Base-by-base conservation (phyloP, 169 alveolate species). In the Plasmodium billcollinsi region DNA sequence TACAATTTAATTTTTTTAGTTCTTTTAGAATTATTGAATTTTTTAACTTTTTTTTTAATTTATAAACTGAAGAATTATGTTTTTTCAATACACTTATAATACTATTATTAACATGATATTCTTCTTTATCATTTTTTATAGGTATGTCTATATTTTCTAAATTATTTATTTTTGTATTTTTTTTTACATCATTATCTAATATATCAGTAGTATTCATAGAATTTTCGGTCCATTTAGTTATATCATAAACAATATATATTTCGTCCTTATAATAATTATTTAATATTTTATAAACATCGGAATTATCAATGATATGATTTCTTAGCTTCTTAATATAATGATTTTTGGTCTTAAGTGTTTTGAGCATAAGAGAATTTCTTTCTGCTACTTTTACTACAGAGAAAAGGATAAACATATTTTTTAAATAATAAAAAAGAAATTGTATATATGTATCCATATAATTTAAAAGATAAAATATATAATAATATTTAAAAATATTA, bases 241-340 rank as follows among this genome's bases (percentile, higher is more conserved):
- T 69, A 43, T 69, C 61, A 39, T 83, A 56, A 15, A 83, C 83
- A 18, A 83, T 83, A 2, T 73, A 67, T 0, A 83, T 61, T 69
- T 83, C 91, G 4, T 58, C 83, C 15, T 69, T 83, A 18, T 83
- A 83, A 58, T 67, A 49, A 49, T 83, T 47, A 54, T 69, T 83
- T 61, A 83, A 21, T 2, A 83, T 20, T 7, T 83, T 83, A 50
- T 83, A 83, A 3, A 83, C 20, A 67, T 83, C 20, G 0, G 91
- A 83, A 61, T 83, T 83, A 11, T 69, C n/a, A 21, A 83, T 69
- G 24, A 83, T 83, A 73, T 54, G 52, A 83, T 83, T 83, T 62
- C 70, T 83, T 49, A 83, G 56, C 12, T 61, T 49, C 50, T 83
- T 83, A 43, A 83, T 69, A 15, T 83, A 83, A 5, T 69, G 49